Percentiles rank a stretch among this genome's conserved stretches.
Conservation (phyloP, 805 yeast genomes). For the Yamadazyma paraphyllophila region DNA sequence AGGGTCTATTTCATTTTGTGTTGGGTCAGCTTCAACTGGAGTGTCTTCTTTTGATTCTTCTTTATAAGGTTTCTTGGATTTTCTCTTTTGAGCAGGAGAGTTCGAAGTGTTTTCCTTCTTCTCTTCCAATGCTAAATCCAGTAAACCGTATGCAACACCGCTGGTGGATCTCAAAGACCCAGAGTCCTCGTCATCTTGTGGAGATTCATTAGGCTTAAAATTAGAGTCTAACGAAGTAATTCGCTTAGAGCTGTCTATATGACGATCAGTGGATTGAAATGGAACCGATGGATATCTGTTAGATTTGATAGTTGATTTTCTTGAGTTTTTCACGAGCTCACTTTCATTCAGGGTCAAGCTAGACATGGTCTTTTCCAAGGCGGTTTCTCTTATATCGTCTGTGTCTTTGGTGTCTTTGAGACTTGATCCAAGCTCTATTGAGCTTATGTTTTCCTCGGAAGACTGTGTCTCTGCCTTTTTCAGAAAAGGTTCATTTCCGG, state of each 20-base stretch:
- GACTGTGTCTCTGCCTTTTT: not conserved
- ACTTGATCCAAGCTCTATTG: not conserved
- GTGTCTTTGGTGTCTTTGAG: not conserved
- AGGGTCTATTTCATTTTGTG: slow-evolving; percentile 2
- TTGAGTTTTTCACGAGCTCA: slow-evolving; percentile 22
- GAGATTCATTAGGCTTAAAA: slow-evolving; percentile 15
- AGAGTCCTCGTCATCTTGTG: not conserved
- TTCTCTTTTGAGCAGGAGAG: too few species aligned
- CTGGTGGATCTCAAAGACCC: slow-evolving; percentile 1
- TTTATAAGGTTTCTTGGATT: not conserved
- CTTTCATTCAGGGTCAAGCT: slow-evolving; percentile 6
- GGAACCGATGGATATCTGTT: slow-evolving; percentile 40
- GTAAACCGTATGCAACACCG: slow-evolving; percentile 16
- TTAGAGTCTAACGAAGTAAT: slow-evolving; percentile 21
- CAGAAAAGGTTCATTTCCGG: not conserved
- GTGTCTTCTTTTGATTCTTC: not conserved
- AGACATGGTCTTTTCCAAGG: slow-evolving; percentile 4
- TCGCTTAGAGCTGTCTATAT: slow-evolving; percentile 11
- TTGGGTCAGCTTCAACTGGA: not conserved
- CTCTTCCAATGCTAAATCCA: slow-evolving; percentile 16
- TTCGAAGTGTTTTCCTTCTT: not conserved
- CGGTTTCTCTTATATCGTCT: not conserved
- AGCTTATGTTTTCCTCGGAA: slow-evolving; percentile 1
- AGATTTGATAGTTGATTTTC: slow-evolving; percentile 31
- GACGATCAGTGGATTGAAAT: slow-evolving; percentile 7